Evolutionary conservation across 192 early-diverging fungal genomes (phyloP).

Genomic region (Rhizophagus clarus): DNA sequence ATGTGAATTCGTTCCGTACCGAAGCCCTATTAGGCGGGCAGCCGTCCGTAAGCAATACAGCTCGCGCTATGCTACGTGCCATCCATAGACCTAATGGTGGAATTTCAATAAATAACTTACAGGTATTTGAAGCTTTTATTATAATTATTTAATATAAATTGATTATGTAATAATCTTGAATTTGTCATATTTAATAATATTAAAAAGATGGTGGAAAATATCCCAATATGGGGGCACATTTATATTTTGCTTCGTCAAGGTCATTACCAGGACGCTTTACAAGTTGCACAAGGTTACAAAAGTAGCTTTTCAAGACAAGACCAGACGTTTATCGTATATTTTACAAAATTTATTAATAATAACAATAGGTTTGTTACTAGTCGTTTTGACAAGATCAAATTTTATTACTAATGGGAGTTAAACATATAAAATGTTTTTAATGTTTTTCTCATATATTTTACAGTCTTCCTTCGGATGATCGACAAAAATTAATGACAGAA

Average conservation of each 20-base stretch:
- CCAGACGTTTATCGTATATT: conserved; percentile 69
- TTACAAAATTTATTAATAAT: conserved; percentile 63
- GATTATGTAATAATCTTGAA: not conserved
- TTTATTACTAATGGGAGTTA: not conserved
- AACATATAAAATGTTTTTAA: not conserved
- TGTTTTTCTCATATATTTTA: not conserved
- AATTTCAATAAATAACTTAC: conserved; percentile 43
- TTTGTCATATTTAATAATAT: not conserved
- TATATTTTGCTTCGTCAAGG: conserved; percentile 84
- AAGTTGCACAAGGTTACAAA: conserved; percentile 64
- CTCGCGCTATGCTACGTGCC: conserved; percentile 74
- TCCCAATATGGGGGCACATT: conserved; percentile 87
- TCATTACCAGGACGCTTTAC: conserved; percentile 62
- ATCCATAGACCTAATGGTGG: conserved; percentile 62
- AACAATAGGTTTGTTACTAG: conserved; percentile 35
- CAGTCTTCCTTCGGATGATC: conserved; percentile 48
- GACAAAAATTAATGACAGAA: conserved; percentile 62
- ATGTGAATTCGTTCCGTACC: conserved; percentile 60
- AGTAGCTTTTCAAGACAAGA: conserved; percentile 60
- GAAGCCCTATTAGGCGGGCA: conserved; percentile 79
- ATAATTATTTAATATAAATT: not conserved
- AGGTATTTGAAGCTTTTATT: conserved; percentile 33
- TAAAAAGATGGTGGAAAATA: conserved; percentile 42
- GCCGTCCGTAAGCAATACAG: conserved; percentile 70
- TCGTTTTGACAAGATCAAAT: not conserved